These are phyloP conservation scores for Cladorrhinum sp. DNA, from an alignment of 2,329 filamentous ascomycete species.

Conservation along the genomic window DNA sequence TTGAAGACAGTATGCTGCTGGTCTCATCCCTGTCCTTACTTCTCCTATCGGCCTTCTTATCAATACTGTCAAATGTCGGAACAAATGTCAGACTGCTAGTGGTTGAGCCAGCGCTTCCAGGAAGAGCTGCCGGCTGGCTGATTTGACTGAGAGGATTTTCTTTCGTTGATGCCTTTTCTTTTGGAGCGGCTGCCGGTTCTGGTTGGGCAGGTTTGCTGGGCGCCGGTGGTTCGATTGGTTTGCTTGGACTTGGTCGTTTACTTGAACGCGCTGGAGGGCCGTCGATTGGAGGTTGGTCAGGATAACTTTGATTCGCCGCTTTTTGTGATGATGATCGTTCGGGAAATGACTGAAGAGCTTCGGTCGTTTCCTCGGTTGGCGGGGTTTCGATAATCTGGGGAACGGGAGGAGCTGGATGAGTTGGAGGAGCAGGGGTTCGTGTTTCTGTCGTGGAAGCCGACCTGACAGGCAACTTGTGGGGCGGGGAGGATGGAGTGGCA, in stretches of 20 bases:
- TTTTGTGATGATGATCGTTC: slow-evolving; percentile 55
- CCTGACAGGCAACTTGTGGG: slow-evolving; percentile 36
- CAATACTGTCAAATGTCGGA: slow-evolving; percentile 59
- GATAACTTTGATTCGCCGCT: slow-evolving; percentile 43
- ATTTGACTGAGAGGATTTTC: slow-evolving; percentile 57
- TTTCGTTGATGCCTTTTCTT: slow-evolving; percentile 17
- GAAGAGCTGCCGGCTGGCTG: slow-evolving; percentile 63
- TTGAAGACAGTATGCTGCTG: slow-evolving; percentile 71
- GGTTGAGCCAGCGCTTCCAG: slow-evolving; percentile 62
- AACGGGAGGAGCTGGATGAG: slow-evolving; percentile 35
- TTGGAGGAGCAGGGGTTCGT: slow-evolving; percentile 21
- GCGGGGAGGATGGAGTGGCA: slow-evolving; percentile 26
- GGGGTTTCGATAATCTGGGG: slow-evolving; percentile 66
- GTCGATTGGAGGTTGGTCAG: slow-evolving; percentile 33
- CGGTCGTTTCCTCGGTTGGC: slow-evolving; percentile 35
- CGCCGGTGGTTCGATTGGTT: slow-evolving; percentile 13
- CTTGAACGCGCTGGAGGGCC: slow-evolving; percentile 32
- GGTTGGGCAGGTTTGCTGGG: slow-evolving; percentile 1
- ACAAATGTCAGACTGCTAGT: slow-evolving; percentile 80
- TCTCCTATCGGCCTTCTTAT: slow-evolving; percentile 67
- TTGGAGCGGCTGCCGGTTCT: slow-evolving; percentile 9
- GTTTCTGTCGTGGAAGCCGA: slow-evolving; percentile 30
- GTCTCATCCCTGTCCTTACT: slow-evolving; percentile 65
- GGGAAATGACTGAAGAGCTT: slow-evolving; percentile 42
- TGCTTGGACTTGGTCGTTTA: slow-evolving; percentile 28